Percentiles rank a stretch among this genome's conserved stretches.
Conservation (phyloP, 768 basidiomycete genomes). For the Coprinopsis strossmayeri region DNA sequence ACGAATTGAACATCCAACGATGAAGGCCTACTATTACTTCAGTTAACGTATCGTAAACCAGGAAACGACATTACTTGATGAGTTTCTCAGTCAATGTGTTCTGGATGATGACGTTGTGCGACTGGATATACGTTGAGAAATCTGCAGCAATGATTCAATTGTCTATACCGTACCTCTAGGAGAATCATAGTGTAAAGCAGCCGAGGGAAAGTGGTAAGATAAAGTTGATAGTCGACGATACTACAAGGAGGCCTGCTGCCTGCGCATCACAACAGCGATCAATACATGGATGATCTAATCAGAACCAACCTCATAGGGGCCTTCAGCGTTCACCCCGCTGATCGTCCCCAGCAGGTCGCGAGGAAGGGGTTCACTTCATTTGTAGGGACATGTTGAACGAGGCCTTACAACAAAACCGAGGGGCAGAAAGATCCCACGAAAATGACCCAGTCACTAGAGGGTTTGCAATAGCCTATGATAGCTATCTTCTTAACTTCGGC, state of each 20-base stretch:
- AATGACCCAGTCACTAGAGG: too few species aligned
- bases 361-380: too few species aligned
- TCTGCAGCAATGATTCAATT: background rate
- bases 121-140: constrained; percentile 32
- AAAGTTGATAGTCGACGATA: background rate
- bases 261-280: background rate
- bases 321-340: background rate
- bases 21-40: constrained; percentile 56
- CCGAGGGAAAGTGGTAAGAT: background rate
- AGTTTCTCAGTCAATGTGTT: constrained; percentile 84
- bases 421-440: background rate
- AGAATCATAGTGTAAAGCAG: constrained; percentile 55
- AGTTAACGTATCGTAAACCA: background rate
- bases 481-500: too few species aligned
- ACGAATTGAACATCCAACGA: constrained; percentile 94
- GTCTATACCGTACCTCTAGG: constrained; percentile 54
- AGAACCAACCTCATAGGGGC: background rate
- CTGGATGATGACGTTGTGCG: constrained; percentile 91
- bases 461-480: too few species aligned
- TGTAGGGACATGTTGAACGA: too few species aligned
- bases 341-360: too few species aligned
- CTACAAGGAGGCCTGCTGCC: background rate
- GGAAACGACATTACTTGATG: constrained; percentile 49
- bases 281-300: background rate
- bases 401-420: too few species aligned